Base-by-base conservation (phyloP, 768 basidiomycete species). In the Russula sp. region DNA sequence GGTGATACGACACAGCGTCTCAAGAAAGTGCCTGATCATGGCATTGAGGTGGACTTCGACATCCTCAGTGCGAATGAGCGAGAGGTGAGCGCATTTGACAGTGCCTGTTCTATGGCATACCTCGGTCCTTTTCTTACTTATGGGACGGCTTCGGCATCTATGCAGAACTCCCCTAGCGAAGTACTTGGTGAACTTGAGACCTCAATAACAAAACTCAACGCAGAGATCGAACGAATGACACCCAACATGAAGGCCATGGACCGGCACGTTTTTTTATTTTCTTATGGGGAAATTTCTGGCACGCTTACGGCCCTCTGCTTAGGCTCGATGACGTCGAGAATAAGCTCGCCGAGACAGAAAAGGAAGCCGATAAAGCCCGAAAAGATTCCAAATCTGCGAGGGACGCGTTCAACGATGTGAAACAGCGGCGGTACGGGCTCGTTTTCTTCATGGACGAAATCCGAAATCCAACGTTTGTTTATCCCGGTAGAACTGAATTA, bases 191-290 rank as follows among this genome's bases (percentile, higher is more conserved):
- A 89, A 65, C 81, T 94, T 32, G 93, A 96, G 63, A 81, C 85
- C 34, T 79, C 83, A 36, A 85, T 97, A 46, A 70, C 80, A 9
- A 90, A 87, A 70, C 76, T 94, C 30, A 84, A 79, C 58, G 76
- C 79, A 13, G 95, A 98, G 68, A 94, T 98, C 57, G 93, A 95
- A 70, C 83, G 85, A 57, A 92, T 98, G 88, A 91, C 93, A 1
- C 95, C 96, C 13, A 99, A 98, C 73, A 80, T 98, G 84, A 98
- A 98, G 74, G 96, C 96, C 0, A 90, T 95, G 68, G 94, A 98
- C 67, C 80, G 88, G 89, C 89, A 63, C 22, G 86, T 72, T 38
- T 51, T 38, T n/a, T n/a, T n/a, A n/a, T n/a, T 32, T 9, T 48
- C 26, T 13, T 44, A 63, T 10, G 16, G 38, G n/a, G 6, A 18